phyloP scores from a whole-genome alignment of 2,329 filamentous ascomycete species.

The Meredithiella fracta region DNA sequence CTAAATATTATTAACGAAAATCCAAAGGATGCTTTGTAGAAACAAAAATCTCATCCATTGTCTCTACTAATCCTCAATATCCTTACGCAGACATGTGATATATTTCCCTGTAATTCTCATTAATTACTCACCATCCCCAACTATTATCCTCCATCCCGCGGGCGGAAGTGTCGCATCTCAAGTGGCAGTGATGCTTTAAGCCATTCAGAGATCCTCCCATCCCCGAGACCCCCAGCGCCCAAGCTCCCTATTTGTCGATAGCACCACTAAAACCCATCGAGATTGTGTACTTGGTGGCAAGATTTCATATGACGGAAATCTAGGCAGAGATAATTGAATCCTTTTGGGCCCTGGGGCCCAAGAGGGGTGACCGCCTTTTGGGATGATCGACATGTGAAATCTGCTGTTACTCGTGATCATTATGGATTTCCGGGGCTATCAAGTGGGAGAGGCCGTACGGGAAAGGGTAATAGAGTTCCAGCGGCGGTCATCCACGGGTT shows the following conservation, averaged over 20 bases:
- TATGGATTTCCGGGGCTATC: background rate
- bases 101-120: background rate
- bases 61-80: background rate
- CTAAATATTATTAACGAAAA: no score
- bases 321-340: background rate
- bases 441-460: background rate
- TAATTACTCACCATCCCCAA: background rate
- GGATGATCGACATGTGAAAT: background rate
- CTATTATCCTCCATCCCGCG: background rate
- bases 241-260: background rate
- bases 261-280: background rate
- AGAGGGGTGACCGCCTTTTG: background rate
- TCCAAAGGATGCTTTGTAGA: no score
- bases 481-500: background rate
- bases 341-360: background rate
- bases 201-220: background rate
- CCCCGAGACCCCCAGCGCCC: background rate
- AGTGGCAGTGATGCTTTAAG: background rate
- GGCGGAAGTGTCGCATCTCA: background rate
- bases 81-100: background rate
- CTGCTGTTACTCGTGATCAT: background rate
- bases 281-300: background rate
- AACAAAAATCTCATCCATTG: background rate
- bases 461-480: background rate
- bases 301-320: background rate